Conservation (phyloP, 257 asterid species). For the Solanum sejunctum region DNA sequence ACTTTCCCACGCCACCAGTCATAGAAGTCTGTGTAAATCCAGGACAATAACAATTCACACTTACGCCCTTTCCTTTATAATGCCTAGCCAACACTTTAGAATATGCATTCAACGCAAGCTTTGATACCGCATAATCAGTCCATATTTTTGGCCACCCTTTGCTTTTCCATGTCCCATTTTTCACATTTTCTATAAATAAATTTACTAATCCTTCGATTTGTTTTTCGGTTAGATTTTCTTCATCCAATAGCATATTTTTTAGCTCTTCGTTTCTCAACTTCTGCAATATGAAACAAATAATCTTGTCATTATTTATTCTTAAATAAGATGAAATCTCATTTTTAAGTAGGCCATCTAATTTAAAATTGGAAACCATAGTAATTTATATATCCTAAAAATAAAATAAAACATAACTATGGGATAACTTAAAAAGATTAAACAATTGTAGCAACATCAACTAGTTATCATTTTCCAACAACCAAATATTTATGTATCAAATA, state of each 20-base stretch:
- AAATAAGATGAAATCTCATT: not conserved
- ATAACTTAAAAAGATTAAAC: too few relatives aligned
- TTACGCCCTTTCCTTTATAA: constrained; percentile 13
- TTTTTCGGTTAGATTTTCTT: constrained; percentile 29
- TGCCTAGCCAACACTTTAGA: constrained; percentile 46
- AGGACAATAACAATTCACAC: constrained; percentile 68
- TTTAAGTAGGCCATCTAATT: too few relatives aligned
- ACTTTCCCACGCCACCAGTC: constrained; percentile 55
- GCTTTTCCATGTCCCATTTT: constrained; percentile 38
- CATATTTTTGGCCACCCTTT: constrained; percentile 74
- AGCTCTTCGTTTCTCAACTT: constrained; percentile 39
- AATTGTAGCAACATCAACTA: too few relatives aligned
- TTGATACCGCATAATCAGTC: constrained; percentile 80
- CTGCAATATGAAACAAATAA: constrained; percentile 21
- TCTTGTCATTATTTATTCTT: not conserved
- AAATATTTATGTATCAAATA: too few relatives aligned
- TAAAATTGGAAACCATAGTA: not conserved
- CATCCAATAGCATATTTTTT: constrained; percentile 31
- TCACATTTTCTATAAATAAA: constrained; percentile 41
- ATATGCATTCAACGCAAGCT: constrained; percentile 58
- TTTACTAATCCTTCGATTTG: constrained; percentile 34
- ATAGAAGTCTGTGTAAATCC: constrained; percentile 75
- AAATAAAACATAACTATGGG: too few relatives aligned
- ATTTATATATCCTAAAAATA: too few relatives aligned
- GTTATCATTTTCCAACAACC: too few relatives aligned